Base-by-base conservation (phyloP, 1,284 basidiomycete species). In the Taiwanofungus camphoratus region DNA sequence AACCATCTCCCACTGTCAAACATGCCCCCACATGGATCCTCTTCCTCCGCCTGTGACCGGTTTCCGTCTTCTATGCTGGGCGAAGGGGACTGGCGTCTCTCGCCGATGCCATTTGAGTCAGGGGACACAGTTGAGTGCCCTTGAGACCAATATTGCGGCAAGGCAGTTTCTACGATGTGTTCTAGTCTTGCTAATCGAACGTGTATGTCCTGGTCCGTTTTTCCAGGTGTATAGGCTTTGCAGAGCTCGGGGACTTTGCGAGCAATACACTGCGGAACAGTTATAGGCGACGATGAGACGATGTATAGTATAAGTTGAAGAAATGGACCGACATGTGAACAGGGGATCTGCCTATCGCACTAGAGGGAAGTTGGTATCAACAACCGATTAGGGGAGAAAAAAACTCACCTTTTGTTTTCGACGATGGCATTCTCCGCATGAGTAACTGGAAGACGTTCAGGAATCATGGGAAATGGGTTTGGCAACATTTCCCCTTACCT, bases 1-100 rank as follows among this genome's bases (percentile, higher is more conserved):
- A 79, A 89, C 87, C 87, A 89, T 59, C 79, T 82, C 20, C 87
- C 87, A 56, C 79, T 83, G 56, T 88, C 84, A 55, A 88, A 84
- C 22, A 77, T 76, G n/a, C 86, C 86, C 39, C 76, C 78, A 49
- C 71, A 76, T 2, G 80, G 75, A 53, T 87, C 85, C 45, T 83
- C 79, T 41, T 86, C 86, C 41, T 87, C 86, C 3, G 73, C 67
- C 52, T 79, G 75, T 11, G 86, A 87, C 39, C 71, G 74, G 44
- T 63, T 68, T 43, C 85, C 81, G 44, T 86, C 83, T 39, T 86
- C 84, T 3, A 56, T 60, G 12, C 59, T 55, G 5, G 73, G 66
- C 5, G 80, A 78, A 23, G 61, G 53, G 4, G 76, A 76, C 15
- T 70, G 69, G 45, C 54, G 67, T 36, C 64, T 65, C 34, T 65